A percentile compares a stretch with the other conserved stretches of the same genome.
Evolutionary conservation across 2,329 filamentous ascomycete species (phyloP).

Genomic region (Mollisiaceae sp.): DNA sequence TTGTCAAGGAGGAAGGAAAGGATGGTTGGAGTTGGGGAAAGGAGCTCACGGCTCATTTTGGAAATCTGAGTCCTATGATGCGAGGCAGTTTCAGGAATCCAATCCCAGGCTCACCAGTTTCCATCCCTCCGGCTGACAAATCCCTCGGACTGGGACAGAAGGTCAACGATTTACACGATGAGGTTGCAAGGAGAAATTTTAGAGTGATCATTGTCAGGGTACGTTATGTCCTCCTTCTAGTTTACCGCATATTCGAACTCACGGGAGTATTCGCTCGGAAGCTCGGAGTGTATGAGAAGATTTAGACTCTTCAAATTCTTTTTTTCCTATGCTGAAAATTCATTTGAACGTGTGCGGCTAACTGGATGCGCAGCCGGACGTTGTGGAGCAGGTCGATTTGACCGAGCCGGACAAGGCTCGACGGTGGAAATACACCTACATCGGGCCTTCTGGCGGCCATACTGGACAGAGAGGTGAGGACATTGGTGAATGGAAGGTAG

Average conservation of each 20-base stretch:
- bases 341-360: background rate
- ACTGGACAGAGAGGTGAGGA: conserved; percentile 54
- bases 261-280: background rate
- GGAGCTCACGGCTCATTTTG: conserved; percentile 88
- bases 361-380: conserved; percentile 54
- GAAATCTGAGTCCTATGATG: conserved; percentile 82
- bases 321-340: background rate
- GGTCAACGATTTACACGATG: conserved; percentile 66
- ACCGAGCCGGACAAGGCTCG: conserved; percentile 60
- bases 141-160: conserved; percentile 60
- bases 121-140: conserved; percentile 53
- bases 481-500: conserved; percentile 57
- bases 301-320: background rate
- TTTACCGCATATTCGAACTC: background rate
- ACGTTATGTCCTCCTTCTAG: background rate
- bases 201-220: conserved; percentile 81
- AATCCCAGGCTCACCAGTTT: conserved; percentile 66
- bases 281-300: background rate
- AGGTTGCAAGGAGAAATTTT: conserved; percentile 67
- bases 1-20: conserved; percentile 45
- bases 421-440: conserved; percentile 63
- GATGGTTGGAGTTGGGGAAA: conserved; percentile 70
- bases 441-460: conserved; percentile 45
- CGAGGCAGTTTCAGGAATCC: conserved; percentile 74
- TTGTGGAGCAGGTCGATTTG: conserved; percentile 68